Evolutionary conservation across 352 stramenopile genomes (phyloP), one percentile per base, ranked within the genome.

Genomic region (Phytophthora lateralis): DNA sequence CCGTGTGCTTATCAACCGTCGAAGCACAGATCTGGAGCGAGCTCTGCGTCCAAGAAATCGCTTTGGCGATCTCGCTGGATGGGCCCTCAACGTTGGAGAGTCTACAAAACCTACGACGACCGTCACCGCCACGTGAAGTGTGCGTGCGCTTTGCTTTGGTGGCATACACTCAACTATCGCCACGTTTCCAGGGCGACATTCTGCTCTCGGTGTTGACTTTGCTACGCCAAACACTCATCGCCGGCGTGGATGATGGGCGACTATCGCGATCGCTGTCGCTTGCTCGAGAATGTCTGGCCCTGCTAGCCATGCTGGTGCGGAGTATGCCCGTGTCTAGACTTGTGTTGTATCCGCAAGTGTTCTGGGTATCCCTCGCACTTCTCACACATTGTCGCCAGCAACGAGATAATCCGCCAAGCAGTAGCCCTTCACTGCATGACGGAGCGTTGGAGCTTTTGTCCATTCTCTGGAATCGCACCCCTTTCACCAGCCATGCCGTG

Each of bases 321-420:
- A 55, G 27, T 21, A 94, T 91, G 79, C 78, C 85, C 9, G 26
- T 62, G 2, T 39, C 70, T 8, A 80, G 80, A 62, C 61, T 93
- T 4, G 73, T 73, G 42, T 37, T 95, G n/a, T 95, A 88, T 30
- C 83, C 83, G 1, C 85, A 93, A 63, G 66, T 95, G 6, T 57
- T 91, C 18, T 95, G 83, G 85, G 80, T 91, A 0, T 72, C 75
- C 8, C 67, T 90, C 10, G 80, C 83, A 12, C 53, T 95, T n/a
- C 62, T 95, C 20, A 89, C 85, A 39, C 75, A 93, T 67, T 63
- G 45, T 65, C 62, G 55, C 34, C 60, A 55, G 44, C 60, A 69
- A 20, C 47, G 42, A 11, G 53, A 70, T 14, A 30, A 41, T 34
- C 27, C 48, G 9, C 12, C 55, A 18, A 42, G 52, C 20, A 55